Base-by-base conservation (phyloP, 495 filamentous ascomycete genomes). In the Talaromyces borbonicus region DNA sequence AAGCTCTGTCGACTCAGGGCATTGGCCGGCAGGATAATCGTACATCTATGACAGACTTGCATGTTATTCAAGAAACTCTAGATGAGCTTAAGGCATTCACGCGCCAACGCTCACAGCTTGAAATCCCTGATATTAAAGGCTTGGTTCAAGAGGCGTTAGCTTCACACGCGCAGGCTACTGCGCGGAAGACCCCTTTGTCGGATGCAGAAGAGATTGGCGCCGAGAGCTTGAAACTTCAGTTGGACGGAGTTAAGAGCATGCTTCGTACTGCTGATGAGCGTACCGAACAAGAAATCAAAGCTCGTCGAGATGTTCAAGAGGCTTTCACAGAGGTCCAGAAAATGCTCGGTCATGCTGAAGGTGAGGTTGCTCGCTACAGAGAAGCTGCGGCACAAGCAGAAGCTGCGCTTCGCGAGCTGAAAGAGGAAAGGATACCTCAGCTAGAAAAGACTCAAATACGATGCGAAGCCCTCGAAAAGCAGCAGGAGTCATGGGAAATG, bases 261-360 rank as follows among this genome's bases (percentile, higher is more conserved):
- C 58, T 78, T 44, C 63, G 68, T 35, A 50, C 67, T 3, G 67
- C 69, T 14, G 69, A 77, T 42, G 58, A 69, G 32, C 68, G 70
- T 19, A 60, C 77, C 8, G 72, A 78, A 19, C 66, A 76, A 24
- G 87, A 92, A 52, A 68, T 80, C 49, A 74, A 79, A 35, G 63
- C 60, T 36, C 78, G 87, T 38, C 73, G 80, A 37, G 75, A 77
- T 7, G 78, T 81, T 2, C 84, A 90, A 55, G 84, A 90, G 56
- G 79, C 79, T 43, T 68, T 88, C 20, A 71, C 74, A 29, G 83
- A 92, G 54, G 71, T 80, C 22, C 78, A 86, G 58, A 74, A 77
- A 46, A 71, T 83, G 14, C 69, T 92, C 5, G 78, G 80, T 49
- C 74, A 82, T 49, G 83, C 84, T 29, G 82, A 90, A 55, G 85